Evolutionary conservation across 306 rosid genomes (phyloP).

Genomic region (Prunus armeniaca): DNA sequence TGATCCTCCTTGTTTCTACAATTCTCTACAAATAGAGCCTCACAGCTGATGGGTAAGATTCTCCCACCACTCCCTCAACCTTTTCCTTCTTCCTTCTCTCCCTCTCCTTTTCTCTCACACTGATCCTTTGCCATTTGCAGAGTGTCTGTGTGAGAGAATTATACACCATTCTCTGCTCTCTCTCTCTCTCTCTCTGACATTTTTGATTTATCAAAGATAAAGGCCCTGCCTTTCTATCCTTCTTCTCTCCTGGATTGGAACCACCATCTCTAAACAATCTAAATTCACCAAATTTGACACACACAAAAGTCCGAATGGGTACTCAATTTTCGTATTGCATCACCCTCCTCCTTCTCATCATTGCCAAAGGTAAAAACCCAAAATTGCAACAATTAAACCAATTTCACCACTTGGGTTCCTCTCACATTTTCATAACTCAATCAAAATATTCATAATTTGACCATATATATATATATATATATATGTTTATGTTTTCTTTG

Average conservation of each 20-base stretch:
- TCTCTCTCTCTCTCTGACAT: neutral
- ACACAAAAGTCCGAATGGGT: conserved; percentile 21
- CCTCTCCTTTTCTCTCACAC: conserved; percentile 1
- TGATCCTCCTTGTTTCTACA: neutral
- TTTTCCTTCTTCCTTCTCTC: conserved; percentile 4
- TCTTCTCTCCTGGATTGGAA: too few relatives aligned
- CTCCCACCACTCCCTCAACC: conserved; percentile 37
- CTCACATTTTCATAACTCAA: neutral
- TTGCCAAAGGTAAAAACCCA: conserved; percentile 39
- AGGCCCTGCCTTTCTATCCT: neutral
- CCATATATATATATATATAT: too few relatives aligned
- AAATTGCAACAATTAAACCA: neutral
- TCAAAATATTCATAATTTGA: neutral
- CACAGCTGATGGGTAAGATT: conserved; percentile 22
- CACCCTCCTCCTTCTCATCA: conserved; percentile 27
- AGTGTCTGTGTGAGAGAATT: neutral
- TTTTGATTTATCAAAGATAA: neutral
- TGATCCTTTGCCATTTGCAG: neutral
- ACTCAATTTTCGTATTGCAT: conserved; percentile 11
- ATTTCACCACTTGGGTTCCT: conserved; percentile 5
- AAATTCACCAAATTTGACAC: neutral
- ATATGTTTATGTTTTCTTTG: neutral
- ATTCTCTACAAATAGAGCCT: conserved; percentile 31
- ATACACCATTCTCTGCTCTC: neutral
- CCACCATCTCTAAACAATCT: neutral